These are phyloP conservation scores for Cymbopogon flexuosus DNA, from an alignment of 202 grass and related monocot genomes.

Conservation along the genomic window DNA sequence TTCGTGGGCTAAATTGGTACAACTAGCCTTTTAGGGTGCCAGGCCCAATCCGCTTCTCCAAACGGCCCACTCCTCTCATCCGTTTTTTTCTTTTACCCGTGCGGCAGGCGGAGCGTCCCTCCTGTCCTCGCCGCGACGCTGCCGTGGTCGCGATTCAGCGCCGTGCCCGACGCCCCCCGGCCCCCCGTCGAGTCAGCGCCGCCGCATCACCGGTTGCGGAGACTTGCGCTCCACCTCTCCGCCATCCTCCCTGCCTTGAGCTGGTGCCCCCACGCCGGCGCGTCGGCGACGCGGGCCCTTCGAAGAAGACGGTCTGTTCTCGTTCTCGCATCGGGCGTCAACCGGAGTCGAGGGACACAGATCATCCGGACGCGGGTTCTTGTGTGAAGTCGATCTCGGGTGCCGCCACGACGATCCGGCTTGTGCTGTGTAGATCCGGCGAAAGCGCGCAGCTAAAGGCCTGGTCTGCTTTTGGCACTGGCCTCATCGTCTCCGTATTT, in stretches of 20 bases:
- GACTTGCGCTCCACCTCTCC: not conserved
- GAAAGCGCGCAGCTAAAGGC: not conserved
- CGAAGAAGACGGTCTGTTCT: not conserved
- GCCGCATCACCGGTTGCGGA: not conserved
- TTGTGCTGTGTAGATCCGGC: not conserved
- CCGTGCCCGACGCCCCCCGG: not conserved
- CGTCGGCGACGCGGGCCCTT: not conserved
- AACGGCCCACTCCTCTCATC: not conserved
- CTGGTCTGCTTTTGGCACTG: not conserved
- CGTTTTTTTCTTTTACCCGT: not conserved
- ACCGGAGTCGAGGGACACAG: not conserved
- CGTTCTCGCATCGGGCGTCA: not conserved
- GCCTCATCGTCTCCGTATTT: not conserved
- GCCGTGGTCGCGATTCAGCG: slow-evolving; percentile 16
- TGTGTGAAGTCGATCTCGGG: not conserved
- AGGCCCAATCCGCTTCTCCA: not conserved
- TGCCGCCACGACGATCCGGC: not conserved
- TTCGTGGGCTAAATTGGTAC: no score
- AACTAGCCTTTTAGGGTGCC: not conserved
- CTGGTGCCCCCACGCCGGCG: not conserved
- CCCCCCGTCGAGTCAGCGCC: not conserved
- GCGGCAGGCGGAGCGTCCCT: not conserved
- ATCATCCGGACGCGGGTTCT: not conserved
- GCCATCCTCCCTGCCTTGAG: not conserved
- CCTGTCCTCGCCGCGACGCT: not conserved